phyloP scores from a whole-genome alignment of 331 rosid species.

The Quercus phellos region DNA sequence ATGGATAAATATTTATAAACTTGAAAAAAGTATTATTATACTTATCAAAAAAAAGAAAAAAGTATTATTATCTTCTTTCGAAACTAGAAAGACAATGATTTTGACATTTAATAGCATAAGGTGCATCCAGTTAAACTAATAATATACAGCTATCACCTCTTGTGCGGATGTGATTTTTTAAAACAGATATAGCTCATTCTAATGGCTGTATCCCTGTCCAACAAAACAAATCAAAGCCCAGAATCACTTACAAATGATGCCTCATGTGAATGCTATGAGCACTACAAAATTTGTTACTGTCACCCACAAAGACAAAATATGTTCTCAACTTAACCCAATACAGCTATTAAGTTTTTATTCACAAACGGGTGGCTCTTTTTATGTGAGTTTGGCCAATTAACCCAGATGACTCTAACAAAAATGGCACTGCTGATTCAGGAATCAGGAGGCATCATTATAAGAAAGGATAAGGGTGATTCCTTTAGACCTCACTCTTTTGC shows the following conservation, averaged over 20 bases:
- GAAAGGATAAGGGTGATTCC: not conserved
- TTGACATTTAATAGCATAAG: not conserved
- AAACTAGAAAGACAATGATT: not conserved
- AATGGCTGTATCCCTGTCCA: not conserved
- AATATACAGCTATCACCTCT: not conserved
- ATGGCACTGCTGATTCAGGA: not conserved
- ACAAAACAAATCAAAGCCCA: not conserved
- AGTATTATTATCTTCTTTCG: not conserved
- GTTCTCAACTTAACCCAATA: not conserved
- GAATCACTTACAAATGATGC: not conserved
- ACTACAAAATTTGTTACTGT: not conserved
- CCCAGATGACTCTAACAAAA: not conserved
- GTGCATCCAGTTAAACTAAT: not conserved
- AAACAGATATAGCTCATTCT: not conserved
- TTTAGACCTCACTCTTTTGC: not conserved
- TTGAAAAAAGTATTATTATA: not conserved
- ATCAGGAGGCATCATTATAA: not conserved
- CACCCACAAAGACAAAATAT: not conserved
- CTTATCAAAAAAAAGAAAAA: too few relatives aligned
- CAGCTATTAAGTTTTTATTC: not conserved
- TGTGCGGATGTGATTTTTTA: not conserved
- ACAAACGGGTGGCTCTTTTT: not conserved
- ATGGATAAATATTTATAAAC: not conserved
- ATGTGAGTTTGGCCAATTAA: not conserved
- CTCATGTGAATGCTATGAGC: not conserved